Evolutionary conservation across 331 rosid genomes (phyloP).

Genomic region (Erythrophleum ivorense): DNA sequence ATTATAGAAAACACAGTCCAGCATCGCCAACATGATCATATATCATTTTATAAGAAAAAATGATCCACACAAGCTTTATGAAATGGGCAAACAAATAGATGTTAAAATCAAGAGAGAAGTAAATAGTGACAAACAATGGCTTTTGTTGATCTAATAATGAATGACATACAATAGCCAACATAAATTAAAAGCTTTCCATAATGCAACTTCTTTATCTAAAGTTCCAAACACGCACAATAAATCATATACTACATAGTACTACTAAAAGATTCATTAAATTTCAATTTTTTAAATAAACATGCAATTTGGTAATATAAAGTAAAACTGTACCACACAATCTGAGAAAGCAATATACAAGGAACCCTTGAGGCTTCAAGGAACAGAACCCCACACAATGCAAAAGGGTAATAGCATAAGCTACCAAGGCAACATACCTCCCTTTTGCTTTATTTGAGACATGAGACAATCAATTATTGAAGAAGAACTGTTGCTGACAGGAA

Average conservation of each 20-base stretch:
- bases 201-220: background rate
- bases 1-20: conserved; percentile 43
- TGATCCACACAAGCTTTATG: background rate
- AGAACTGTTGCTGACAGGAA: conserved; percentile 91
- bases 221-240: background rate
- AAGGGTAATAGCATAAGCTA: conserved; percentile 31
- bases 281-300: background rate
- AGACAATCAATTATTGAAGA: conserved; percentile 87
- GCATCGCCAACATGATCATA: conserved; percentile 34
- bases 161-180: background rate
- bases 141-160: background rate
- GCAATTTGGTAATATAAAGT: background rate
- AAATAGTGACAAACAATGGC: background rate
- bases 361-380: background rate
- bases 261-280: background rate
- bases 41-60: conserved; percentile 9
- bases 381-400: conserved; percentile 19
- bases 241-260: background rate
- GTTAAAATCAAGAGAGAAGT: conserved; percentile 10
- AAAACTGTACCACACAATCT: background rate
- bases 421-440: conserved; percentile 59
- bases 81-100: background rate
- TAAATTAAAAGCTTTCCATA: background rate
- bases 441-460: conserved; percentile 64
- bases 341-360: background rate